Evolutionary conservation across 2,329 filamentous ascomycete genomes (phyloP), one percentile per base, ranked within the genome.

Genomic region (Pseudocercospora vitis): DNA sequence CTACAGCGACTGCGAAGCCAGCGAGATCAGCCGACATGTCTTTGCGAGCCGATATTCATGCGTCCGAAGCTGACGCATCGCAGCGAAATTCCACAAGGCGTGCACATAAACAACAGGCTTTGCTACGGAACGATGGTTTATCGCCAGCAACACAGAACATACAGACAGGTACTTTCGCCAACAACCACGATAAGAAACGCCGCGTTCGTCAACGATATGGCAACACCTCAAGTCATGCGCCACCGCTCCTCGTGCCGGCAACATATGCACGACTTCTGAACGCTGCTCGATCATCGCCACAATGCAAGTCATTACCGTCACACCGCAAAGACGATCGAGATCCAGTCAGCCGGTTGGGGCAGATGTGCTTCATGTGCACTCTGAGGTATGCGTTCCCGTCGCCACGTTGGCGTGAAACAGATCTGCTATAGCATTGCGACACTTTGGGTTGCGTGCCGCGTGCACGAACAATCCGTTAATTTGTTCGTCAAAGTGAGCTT

Each of bases 321-420:
- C 37, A 21, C 37, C 24, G 24, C 29, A 14, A 26, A 23, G 21
- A 26, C n/a, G 29, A 19, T 16, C 19, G 23, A 19, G 29, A 19
- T 45, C 42, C 42, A 24, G 19, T 26, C 11, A 26, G 19, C 24
- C 29, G 42, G 42, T 28, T 14, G 26, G 23, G 42, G 29, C 42
- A 45, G 42, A 45, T 18, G 42, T 29, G 23, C 24, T 31, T 45
- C 42, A 45, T 45, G n/a, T 45, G 23, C 26, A 31, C 24, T 19
- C 18, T 26, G 6, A 9, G 42, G 14, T 18, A 31, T 28, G 42
- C 29, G 24, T 18, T 29, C 39, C 14, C 26, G 21, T 23, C 39
- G 26, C 23, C 21, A 23, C 23, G 42, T 19, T 18, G 42, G n/a
- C 7, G 42, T 45, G 42, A 31, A 31, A 45, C 42, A 45, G 14